Base-by-base conservation (phyloP, 2,329 filamentous ascomycete genomes). In the Aspergillus novofumigatus region DNA sequence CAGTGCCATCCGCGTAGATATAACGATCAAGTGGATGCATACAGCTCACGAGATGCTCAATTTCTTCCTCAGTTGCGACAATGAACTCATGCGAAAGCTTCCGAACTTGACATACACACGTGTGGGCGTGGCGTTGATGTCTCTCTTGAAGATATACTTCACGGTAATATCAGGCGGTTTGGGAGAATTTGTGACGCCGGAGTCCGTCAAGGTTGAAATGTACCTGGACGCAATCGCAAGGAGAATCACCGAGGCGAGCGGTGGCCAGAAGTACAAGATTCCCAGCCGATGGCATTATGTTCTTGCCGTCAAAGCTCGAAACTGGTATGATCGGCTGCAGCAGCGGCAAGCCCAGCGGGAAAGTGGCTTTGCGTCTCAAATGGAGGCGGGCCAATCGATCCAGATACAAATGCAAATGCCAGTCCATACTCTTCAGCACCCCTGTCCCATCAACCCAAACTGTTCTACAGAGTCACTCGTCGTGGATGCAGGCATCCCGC, bases 11-110 rank as follows among this genome's bases (percentile, higher is more conserved):
- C 70, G 71, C 21, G 65, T 74, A 51, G 71, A 74, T 49, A 65
- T 74, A 58, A 73, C 65, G 3, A 64, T 74, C 45, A 74, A 73
- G 62, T 74, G 71, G 71, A 67, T 74, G 69, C 68, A 70, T 47
- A 67, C 70, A 21, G 67, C 70, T 10, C 72, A 73, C 7, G 65
- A 70, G 51, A 52, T 73, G 52, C 64, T 74, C 17, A 66, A 74
- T 51, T 64, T 67, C 2, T 66, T 72, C 23, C 58, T 72, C 35
- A 62, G 57, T 38, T 74, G 71, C 55, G 70, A 69, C 55, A 67
- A 65, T 14, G 68, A 72, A 14, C 66, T 69, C 8, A 62, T 73
- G 63, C 69, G 70, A 32, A 67, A 68, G 55, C 58, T 74, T 44
- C 69, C 72, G 10, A 74, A 71, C 48, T 52, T 73, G 11, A 66